These are phyloP conservation scores for Hymenotorrendiella dingleyae DNA, from an alignment of 2,329 filamentous ascomycete genomes.

Conservation along the genomic window DNA sequence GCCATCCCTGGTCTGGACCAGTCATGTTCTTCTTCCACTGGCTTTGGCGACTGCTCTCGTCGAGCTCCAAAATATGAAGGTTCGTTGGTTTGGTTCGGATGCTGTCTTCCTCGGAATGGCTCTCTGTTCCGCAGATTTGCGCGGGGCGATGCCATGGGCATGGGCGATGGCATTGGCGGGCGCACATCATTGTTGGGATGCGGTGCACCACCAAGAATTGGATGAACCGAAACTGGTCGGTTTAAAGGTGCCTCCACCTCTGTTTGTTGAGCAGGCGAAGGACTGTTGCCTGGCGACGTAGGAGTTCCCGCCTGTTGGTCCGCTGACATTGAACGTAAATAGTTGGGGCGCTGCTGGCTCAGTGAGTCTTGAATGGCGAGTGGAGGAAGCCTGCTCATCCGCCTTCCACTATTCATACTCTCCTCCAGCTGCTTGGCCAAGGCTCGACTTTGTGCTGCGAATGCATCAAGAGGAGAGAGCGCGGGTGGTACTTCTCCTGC, in stretches of 20 bases:
- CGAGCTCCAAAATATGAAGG: constrained; percentile 43
- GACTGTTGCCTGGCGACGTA: constrained; percentile 21
- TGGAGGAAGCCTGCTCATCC: constrained; percentile 81
- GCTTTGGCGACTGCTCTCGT: constrained; percentile 52
- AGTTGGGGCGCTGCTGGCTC: constrained; percentile 70
- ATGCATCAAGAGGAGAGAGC: constrained; percentile 89
- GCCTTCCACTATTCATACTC: constrained; percentile 66
- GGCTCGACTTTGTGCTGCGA: constrained; percentile 83
- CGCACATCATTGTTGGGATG: background rate
- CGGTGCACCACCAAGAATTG: constrained; percentile 52
- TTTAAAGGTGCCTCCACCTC: constrained; percentile 47
- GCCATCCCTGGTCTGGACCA: constrained; percentile 13
- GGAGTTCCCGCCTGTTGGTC: constrained; percentile 37
- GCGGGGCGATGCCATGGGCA: constrained; percentile 6
- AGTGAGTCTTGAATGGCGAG: constrained; percentile 78
- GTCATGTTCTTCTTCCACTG: constrained; percentile 35
- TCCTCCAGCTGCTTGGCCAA: constrained; percentile 84
- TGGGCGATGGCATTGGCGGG: constrained; percentile 5
- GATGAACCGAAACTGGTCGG: constrained; percentile 69
- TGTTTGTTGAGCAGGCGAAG: constrained; percentile 44
- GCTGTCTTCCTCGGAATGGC: constrained; percentile 21
- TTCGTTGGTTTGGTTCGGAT: constrained; percentile 9
- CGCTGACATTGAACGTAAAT: constrained; percentile 69
- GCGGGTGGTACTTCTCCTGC: constrained; percentile 81
- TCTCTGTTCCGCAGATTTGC: constrained; percentile 22